Base-by-base conservation (phyloP, 805 yeast species). In the Zygosaccharomyces kombuchaensis region DNA sequence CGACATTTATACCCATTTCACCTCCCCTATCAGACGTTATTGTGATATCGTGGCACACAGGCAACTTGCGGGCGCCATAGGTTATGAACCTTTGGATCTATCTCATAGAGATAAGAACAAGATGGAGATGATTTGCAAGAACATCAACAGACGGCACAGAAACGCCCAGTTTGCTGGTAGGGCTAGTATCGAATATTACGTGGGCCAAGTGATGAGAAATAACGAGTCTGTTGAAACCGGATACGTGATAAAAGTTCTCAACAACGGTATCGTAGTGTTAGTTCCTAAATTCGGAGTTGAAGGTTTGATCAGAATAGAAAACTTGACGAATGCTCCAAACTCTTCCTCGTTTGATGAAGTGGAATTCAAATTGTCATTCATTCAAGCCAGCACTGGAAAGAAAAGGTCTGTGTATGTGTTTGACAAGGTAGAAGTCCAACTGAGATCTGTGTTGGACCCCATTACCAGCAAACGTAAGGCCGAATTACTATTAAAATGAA, bases 101-200 rank as follows among this genome's bases (percentile, higher is more conserved):
- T 75, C 80, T 38, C 96, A 91, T 59, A 77, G 96, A 59, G 96
- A 90, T 62, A 93, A 89, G 67, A 73, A 72, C 59, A 88, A 87
- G 71, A 87, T 93, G 90, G 97, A 91, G 53, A 65, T 80, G 52
- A 81, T 93, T 48, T 89, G 90, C 58, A 80, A 81, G 55, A 93
- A 93, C 62, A 90, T 93, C 62, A 93, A 93, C 71, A 82, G 77
- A 56, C 83, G 96, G 56, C 99, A 93, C 66, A 81, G 99, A 68
- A 93, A 93, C 63, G 99, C 99, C 0, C 99, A 93, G 69, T 87
- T 91, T 73, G 99, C 99, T 1, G 99, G 99, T 31, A 78, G 99
- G 63, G 97, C 99, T 16, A 86, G 96, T 63, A 87, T 93, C 50
- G 99, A 93, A 65, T 93, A 93, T 69, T 93, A 87, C 60, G 99